Conservation (phyloP, 352 stramenopile species). For the Pseudoperonospora humuli region DNA sequence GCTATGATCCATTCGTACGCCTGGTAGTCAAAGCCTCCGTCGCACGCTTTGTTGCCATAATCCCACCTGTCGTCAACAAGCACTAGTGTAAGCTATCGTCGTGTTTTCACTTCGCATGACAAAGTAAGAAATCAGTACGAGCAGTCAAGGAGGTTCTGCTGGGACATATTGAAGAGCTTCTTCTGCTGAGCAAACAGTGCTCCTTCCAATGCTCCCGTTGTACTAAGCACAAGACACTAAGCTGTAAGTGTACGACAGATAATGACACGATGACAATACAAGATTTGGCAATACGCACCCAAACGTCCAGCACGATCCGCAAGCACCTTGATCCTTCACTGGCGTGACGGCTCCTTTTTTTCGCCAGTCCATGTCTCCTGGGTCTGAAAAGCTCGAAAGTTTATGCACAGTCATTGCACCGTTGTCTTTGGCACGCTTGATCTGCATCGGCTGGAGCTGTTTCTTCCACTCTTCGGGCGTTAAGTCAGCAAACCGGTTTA, state of each 20-base stretch:
- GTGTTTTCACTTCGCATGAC: slow-evolving; percentile 2
- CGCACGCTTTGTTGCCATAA: slow-evolving; percentile 86
- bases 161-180: slow-evolving; percentile 75
- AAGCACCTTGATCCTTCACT: slow-evolving; percentile 89
- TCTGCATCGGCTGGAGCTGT: slow-evolving; percentile 31
- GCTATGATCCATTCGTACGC: slow-evolving; percentile 86
- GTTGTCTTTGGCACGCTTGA: slow-evolving; percentile 59
- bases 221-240: slow-evolving; percentile 30
- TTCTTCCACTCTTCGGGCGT: slow-evolving; percentile 56
- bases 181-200: slow-evolving; percentile 61
- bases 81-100: neutral
- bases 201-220: slow-evolving; percentile 74
- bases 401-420: slow-evolving; percentile 41
- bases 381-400: slow-evolving; percentile 27
- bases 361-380: slow-evolving; percentile 83
- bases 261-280: neutral
- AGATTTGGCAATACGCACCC: slow-evolving; percentile 28
- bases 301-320: slow-evolving; percentile 90
- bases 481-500: slow-evolving; percentile 83
- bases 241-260: slow-evolving; percentile 1
- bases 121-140: too few species aligned
- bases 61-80: slow-evolving; percentile 54
- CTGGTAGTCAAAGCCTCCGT: slow-evolving; percentile 86
- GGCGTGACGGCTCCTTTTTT: slow-evolving; percentile 79
- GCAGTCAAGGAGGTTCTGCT: slow-evolving; percentile 89